Percentiles rank a stretch among this genome's conserved stretches.
These are phyloP conservation scores for Cucumis sativus DNA, from an alignment of 306 rosid genomes.

Conservation along the genomic window DNA sequence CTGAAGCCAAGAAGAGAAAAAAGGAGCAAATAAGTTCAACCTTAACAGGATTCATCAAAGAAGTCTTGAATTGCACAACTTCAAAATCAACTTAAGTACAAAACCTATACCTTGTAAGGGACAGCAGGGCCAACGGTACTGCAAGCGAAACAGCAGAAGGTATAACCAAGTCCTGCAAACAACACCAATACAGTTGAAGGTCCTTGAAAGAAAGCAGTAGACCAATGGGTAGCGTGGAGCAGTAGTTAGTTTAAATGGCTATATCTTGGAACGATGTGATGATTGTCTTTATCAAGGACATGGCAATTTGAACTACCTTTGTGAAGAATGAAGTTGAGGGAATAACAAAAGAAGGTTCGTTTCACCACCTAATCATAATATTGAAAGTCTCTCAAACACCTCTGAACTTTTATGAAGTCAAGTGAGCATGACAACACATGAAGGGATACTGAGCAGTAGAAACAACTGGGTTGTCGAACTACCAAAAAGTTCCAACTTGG, in stretches of 20 bases:
- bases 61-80: constrained; percentile 6
- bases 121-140: constrained; percentile 79
- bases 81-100: constrained; percentile 2
- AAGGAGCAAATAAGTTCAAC: background rate
- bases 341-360: background rate
- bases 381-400: background rate
- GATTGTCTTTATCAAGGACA: background rate
- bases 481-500: too few species aligned
- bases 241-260: background rate
- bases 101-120: constrained; percentile 58
- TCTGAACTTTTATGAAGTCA: background rate
- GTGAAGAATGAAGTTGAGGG: background rate
- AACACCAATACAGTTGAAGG: background rate
- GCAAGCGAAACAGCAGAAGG: constrained; percentile 71
- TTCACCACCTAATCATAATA: background rate
- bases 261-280: background rate
- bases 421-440: background rate
- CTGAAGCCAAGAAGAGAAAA: constrained; percentile 31
- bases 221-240: background rate
- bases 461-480: too few species aligned
- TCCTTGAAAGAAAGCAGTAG: background rate
- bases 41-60: background rate
- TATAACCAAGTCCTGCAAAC: constrained; percentile 45
- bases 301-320: background rate
- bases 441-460: too few species aligned